Evolutionary conservation across 2,329 filamentous ascomycete genomes (phyloP), one percentile per base, ranked within the genome.

Genomic region (Coleophoma crateriformis): DNA sequence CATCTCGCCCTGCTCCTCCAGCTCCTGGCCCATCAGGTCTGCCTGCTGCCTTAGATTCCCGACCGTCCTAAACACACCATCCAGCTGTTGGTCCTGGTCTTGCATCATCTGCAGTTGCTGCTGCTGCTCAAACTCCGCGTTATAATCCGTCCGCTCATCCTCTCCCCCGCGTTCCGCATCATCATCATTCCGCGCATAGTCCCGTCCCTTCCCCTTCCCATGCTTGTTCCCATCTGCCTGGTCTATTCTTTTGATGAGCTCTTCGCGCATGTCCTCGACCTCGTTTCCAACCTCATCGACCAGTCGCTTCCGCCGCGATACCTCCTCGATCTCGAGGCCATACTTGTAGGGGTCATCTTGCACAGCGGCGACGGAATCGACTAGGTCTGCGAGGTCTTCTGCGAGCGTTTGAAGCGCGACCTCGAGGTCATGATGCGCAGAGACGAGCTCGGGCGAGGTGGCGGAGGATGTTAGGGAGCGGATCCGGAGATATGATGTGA

Each of bases 401-500:
- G 79, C 82, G 32, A 94, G 82, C 22, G 85, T 76, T 44, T 77
- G 73, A 49, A 94, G 80, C 20, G 85, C 74, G 33, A 71, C 59
- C 56, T 81, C 75, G 61, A 94, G 84, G 58, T 91, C 87, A 49
- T 79, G 66, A 49, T 85, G 80, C 42, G 87, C 92, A 47, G 86
- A 83, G 64, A 88, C 81, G 52, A 99, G 88, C 67, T 99, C 94
- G 12, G 90, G 90, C 15, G 88, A 91, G 40, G 77, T 76, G 13
- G 84, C 72, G 8, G 81, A 79, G 38, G 84, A 85, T 51, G 85
- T 81, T 22, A 95, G 85, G 42, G 90, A 94, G 64, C 90, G 89
- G 71, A 99, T 99, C 65, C 94, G 92, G 40, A 96, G 81, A 74
- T 96, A 99, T 14, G 91, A 96, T 56, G 88, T 85, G 76, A 96